Percentiles rank a stretch among this genome's conserved stretches.
Conservation (phyloP, 225 moss, liverwort and hornwort species). For the Marchantia polymorpha region DNA sequence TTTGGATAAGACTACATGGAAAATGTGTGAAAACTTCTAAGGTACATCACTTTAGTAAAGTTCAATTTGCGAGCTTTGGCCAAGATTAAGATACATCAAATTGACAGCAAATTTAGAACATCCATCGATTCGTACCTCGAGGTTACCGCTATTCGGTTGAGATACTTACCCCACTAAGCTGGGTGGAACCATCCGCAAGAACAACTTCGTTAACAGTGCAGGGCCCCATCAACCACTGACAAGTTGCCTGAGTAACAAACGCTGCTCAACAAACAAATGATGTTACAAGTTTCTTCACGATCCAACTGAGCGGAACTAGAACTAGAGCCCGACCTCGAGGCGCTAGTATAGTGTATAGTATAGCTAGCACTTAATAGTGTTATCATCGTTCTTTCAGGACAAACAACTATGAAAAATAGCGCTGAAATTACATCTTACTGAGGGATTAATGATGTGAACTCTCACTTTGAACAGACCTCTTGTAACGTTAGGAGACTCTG, state of each 20-base stretch:
- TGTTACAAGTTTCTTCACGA: not conserved
- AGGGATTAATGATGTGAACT: no score
- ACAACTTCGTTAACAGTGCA: constrained; percentile 72
- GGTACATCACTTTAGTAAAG: not conserved
- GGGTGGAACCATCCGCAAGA: constrained; percentile 73
- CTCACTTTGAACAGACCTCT: no score
- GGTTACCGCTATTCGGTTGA: not conserved
- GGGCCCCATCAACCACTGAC: constrained; percentile 95
- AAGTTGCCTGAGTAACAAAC: constrained; percentile 73
- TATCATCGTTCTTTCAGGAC: no score
- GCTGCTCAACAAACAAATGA: constrained; percentile 41
- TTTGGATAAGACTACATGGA: not conserved
- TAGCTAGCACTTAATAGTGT: no score
- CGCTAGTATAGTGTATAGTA: no score
- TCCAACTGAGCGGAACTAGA: no score
- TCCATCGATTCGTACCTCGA: not conserved
- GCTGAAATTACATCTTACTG: no score
- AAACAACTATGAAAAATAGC: no score
- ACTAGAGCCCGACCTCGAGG: no score
- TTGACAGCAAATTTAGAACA: no score
- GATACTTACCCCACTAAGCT: constrained; percentile 77
- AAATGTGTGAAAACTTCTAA: not conserved
- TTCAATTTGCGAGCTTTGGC: not conserved
- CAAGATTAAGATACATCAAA: not conserved
- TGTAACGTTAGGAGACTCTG: no score